Base-by-base conservation (phyloP, 441 rosid genomes). In the Gossypium schwendimanii region DNA sequence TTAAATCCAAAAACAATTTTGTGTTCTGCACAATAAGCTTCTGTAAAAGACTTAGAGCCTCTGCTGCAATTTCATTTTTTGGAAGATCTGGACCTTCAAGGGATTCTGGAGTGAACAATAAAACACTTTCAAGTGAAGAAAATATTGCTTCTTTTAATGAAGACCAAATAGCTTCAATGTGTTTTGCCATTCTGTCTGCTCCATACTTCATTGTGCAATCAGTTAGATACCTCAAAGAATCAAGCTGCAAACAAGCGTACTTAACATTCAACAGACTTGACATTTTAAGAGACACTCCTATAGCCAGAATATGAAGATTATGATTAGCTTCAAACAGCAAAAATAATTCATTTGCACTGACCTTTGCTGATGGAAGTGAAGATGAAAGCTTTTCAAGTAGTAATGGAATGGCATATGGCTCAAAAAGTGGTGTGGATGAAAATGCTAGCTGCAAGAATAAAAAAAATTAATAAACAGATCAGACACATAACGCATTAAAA, bases 331-430 rank as follows among this genome's bases (percentile, higher is more conserved):
- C n/a, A 70, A 68, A 72, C 53, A 24, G 63, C 41, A 67, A 2
- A 28, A 52, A 61, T 31, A 66, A 69, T 55, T 12, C 24, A 69
- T 26, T 47, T 59, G 71, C 63, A 76, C 89, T 62, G 58, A 89
- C 99, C 98, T 91, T 92, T 65, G 98, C 98, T 14, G 84, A 82
- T 36, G 87, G 86, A 80, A 94, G 81, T 71, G 96, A 83, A 72
- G 99, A 92, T 55, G 97, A 89, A 74, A 94, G 96, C 76, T 94
- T 94, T 81, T 91, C 98, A 70, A 94, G 91, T 73, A 94, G 90
- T 79, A 94, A 81, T 0, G 94, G 98, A 76, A 92, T 75, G 76
- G 87, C 88, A 84, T 82, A 94, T 66, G 99, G 96, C 83, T 91
- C 99, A 80, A 89, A 91, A 55, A 91, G 85, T 33, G 98, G 88